Conservation (phyloP, 1,139 yeast genomes). For the Zygosaccharomyces pseudobailii region DNA sequence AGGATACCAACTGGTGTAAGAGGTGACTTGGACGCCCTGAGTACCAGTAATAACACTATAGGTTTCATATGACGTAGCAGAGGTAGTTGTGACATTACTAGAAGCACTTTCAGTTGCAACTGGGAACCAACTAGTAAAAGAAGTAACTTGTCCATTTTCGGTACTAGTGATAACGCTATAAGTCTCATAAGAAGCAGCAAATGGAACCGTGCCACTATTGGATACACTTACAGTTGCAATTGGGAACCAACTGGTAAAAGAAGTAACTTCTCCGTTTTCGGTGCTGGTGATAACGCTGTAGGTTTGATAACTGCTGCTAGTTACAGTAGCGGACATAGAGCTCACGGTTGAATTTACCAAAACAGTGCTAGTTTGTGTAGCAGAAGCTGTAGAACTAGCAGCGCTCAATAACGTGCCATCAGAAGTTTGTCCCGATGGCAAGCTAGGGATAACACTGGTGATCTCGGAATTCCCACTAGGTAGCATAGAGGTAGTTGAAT, state of each 20-base stretch:
- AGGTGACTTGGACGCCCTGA: constrained; percentile 3
- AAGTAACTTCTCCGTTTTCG: constrained; percentile 10
- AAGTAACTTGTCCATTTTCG: constrained; percentile 5
- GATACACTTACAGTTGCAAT: constrained; percentile 2
- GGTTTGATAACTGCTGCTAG: constrained; percentile 4
- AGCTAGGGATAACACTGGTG: too few relatives aligned
- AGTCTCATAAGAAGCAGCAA: constrained; percentile 5
- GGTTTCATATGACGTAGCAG: background rate
- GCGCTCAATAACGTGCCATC: too few relatives aligned
- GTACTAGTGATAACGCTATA: constrained; percentile 8
- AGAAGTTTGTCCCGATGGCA: too few relatives aligned
- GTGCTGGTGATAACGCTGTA: constrained; percentile 18
- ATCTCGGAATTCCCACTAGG: background rate
- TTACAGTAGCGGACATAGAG: background rate
- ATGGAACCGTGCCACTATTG: constrained; percentile 3
- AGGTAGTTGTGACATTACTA: too few relatives aligned
- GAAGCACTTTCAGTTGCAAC: constrained; percentile 7
- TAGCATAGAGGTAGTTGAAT: background rate
- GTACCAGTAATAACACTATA: constrained; percentile 8
- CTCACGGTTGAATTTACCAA: background rate
- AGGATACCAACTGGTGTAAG: constrained; percentile 9
- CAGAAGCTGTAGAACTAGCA: background rate
- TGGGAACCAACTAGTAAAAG: constrained; percentile 10
- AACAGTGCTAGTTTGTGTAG: constrained; percentile 1
- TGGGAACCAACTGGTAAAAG: constrained; percentile 16